Evolutionary conservation across 495 filamentous ascomycete species (phyloP), one percentile per base, ranked within the genome.

Genomic region (Xylaria grammica): DNA sequence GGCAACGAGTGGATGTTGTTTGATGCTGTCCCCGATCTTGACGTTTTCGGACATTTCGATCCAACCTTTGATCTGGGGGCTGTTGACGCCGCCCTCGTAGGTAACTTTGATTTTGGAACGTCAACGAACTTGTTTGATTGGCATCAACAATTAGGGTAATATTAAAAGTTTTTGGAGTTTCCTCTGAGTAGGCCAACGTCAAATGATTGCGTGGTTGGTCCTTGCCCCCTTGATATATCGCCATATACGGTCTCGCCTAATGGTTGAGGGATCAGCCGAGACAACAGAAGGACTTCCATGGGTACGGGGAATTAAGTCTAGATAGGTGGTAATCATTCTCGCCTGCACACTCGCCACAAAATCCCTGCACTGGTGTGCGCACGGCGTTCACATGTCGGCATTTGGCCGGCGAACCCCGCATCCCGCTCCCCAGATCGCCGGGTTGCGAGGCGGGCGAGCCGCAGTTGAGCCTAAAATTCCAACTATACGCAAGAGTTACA

Each of bases 11-110:
- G 69, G n/a, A 73, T 70, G 0, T 30, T 73, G 26, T 70, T 77
- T 24, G 74, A 79, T 32, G 62, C 69, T 0, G 55, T 77, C 5
- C 66, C 74, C 10, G 76, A 77, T 53, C 67, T 78, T 20, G 78
- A 81, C 53, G 60, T 80, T 4, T 81, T 81, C 58, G 77, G 76
- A 26, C 69, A 80, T 63, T 77, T 81, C 46, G 79, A 81, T 58
- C 78, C 79, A 8, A 74, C 67, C 11, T 81, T 81, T 54, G 67
- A 81, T 55, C 63, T 81, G 1, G 73, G 74, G 44, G 76, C 77
- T 1, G 73, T 81, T 55, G 78, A 81, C 53, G 74, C 77, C 7
- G 74, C 72, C 27, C 71, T 81, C 2, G 75, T 77, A 51, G 75
- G 77, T 11, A 80, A 76, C 55, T 61, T 81, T 24, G 76, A 81